Base-by-base conservation (phyloP, 345 rosid genomes). In the Chamaenerion angustifolium region DNA sequence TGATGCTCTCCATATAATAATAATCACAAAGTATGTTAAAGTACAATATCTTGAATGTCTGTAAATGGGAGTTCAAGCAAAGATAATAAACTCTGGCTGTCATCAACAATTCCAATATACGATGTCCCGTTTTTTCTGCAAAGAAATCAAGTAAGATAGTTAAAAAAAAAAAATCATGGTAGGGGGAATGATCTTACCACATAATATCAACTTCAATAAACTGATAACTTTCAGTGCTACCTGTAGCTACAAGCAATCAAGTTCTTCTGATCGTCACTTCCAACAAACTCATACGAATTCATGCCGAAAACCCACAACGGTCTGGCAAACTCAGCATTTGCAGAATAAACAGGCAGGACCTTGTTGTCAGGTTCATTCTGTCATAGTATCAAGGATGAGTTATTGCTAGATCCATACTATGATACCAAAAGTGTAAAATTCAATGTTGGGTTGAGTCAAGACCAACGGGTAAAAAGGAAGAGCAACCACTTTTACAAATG, bases 71-170 rank as follows among this genome's bases (percentile, higher is more conserved):
- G 77, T 63, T 83, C 82, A 9, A 90, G 88, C 63, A 68, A 65
- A 60, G 95, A 76, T 48, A 86, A 54, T 31, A 89, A 80, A 54
- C 78, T 63, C 71, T 73, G 71, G 17, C 57, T 68, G 58, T 68
- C 83, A 50, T 92, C 83, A 67, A 92, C 56, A 52, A 87, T 59
- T 51, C 87, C 92, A 63, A 87, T 82, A 71, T 73, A 76, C 40
- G 98, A 83, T 72, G 66, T 90, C 56, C 98, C 96, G 58, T 80
- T 76, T 63, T 80, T 82, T 83, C 98, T 90, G 87, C 63, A 76
- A 59, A 46, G 55, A 68, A 51, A 51, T 45, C 54, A 13, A 46
- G 37, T 56, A 45, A 17, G 16, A 42, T 37, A 35, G 37, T 31
- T 31, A 31, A 31, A 4, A 31, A 31, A 3, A 31, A 31, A 7